Conservation (phyloP, 2,329 filamentous ascomycete genomes). For the Magnaporthiopsis rhizophila region DNA sequence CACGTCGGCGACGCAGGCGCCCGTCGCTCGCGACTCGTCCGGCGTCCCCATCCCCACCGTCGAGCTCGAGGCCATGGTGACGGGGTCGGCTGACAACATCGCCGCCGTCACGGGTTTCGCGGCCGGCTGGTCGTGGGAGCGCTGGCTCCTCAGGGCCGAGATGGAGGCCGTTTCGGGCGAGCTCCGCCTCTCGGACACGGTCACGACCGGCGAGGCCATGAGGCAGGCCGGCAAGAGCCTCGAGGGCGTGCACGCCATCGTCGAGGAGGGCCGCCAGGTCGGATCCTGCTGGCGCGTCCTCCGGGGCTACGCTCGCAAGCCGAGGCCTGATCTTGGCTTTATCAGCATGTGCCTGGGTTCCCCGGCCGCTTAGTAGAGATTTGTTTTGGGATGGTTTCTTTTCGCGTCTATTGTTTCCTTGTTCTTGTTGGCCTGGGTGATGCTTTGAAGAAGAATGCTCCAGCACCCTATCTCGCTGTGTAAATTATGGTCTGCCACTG, state of each 20-base stretch:
- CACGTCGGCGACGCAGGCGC: constrained; percentile 30
- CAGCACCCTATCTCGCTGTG: not conserved
- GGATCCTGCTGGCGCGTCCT: constrained; percentile 55
- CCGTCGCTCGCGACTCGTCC: constrained; percentile 25
- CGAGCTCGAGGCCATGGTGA: constrained; percentile 53
- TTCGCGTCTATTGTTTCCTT: no score
- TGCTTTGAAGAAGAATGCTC: not conserved
- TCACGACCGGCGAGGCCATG: constrained; percentile 41
- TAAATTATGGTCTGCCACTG: not conserved
- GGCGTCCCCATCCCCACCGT: constrained; percentile 35
- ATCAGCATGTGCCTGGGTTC: constrained; percentile 28
- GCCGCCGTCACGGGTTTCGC: constrained; percentile 73
- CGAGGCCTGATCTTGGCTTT: constrained; percentile 28
- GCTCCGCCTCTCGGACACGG: constrained; percentile 44
- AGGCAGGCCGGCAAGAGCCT: constrained; percentile 51
- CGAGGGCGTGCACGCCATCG: constrained; percentile 49
- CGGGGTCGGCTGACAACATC: constrained; percentile 63
- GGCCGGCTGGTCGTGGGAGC: constrained; percentile 89
- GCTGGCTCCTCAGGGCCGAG: constrained; percentile 85
- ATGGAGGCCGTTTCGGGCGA: constrained; percentile 71
- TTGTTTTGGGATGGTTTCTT: not conserved
- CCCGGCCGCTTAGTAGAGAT: not conserved
- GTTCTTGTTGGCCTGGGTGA: not conserved
- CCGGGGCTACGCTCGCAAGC: constrained; percentile 58
- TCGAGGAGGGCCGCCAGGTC: constrained; percentile 54